These are phyloP conservation scores for Aspergillus ochraceus DNA, from an alignment of 2,329 filamentous ascomycete species.

Conservation along the genomic window DNA sequence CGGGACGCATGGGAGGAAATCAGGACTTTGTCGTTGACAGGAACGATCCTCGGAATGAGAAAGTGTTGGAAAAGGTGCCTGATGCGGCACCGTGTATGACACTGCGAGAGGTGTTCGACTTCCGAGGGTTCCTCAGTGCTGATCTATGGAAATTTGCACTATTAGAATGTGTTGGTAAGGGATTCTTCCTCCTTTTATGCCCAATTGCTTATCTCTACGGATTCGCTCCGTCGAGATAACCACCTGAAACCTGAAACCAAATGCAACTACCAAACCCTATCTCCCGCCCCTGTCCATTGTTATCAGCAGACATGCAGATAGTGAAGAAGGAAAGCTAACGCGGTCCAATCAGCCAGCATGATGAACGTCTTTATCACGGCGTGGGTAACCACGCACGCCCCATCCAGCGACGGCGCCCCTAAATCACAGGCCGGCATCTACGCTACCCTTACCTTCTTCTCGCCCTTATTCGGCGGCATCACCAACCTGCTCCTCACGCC, in stretches of 20 bases:
- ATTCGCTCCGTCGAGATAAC: neutral
- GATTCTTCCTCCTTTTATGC: neutral
- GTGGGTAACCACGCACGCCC: constrained; percentile 24
- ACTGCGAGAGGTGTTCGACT: constrained; percentile 34
- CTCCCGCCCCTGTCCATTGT: neutral
- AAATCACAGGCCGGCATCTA: constrained; percentile 28
- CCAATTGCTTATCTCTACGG: neutral
- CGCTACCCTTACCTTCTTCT: constrained; percentile 27
- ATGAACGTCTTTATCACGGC: constrained; percentile 28
- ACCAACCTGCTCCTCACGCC: constrained; percentile 45
- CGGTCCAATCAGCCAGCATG: constrained; percentile 20
- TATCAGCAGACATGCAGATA: neutral
- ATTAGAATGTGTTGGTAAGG: constrained; percentile 40
- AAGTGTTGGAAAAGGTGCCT: constrained; percentile 34
- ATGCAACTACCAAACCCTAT: neutral
- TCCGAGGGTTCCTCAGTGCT: constrained; percentile 33
- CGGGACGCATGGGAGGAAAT: constrained; percentile 39
- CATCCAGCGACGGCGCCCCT: constrained; percentile 15
- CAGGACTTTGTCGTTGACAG: constrained; percentile 35
- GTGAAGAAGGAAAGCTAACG: neutral
- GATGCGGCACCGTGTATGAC: constrained; percentile 46
- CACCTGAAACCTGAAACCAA: neutral
- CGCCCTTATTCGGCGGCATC: constrained; percentile 38
- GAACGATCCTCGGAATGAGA: constrained; percentile 28
- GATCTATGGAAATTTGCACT: constrained; percentile 45